Base-by-base conservation (phyloP, 148 eudicot species). In the Bassia scoparia region DNA sequence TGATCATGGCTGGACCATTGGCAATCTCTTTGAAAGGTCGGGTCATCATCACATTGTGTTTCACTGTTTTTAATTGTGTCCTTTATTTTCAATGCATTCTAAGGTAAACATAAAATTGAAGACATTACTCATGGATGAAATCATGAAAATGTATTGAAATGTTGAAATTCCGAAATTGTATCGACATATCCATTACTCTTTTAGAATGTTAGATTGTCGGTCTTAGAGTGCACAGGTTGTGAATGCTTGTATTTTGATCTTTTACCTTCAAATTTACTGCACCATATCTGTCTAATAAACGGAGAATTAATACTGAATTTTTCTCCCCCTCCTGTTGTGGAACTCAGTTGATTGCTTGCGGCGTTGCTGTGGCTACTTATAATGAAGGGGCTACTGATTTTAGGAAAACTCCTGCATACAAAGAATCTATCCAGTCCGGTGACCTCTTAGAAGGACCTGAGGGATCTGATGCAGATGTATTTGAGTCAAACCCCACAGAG, bases 381-480 rank as follows among this genome's bases (percentile, higher is more conserved):
- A 95, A 95, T 48, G 96, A 95, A 69, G 97, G 98, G 16, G 98
- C 98, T n/a, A 83, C 98, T 26, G 98, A 95, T 83, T 95, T 95
- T 60, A 95, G 84, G 83, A 72, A 82, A 37, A 95, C 98, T 67
- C 90, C 97, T 34, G 91, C 83, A 29, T 95, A 84, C 85, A 84
- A 91, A 87, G 97, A 95, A 85, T 86, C 98, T 15, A 70, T 89
- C 27, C 89, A 91, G 75, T 83, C 98, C 26, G 60, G 74, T 31
- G 97, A 91, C 48, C 85, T 88, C 69, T 74, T 88, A 72, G 93
- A 91, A 83, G 95, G 70, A 78, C 95, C 95, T 17, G 91, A 88
- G 37, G 86, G 81, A 48, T 83, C 95, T 24, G 85, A 69, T 66
- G 77, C 92, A 0, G 95, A 94, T 64, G 90, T 90, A 43, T 90